Evolutionary conservation across 2,329 filamentous ascomycete species (phyloP), one percentile per base, ranked within the genome.

Genomic region (Pezicula carpinea): DNA sequence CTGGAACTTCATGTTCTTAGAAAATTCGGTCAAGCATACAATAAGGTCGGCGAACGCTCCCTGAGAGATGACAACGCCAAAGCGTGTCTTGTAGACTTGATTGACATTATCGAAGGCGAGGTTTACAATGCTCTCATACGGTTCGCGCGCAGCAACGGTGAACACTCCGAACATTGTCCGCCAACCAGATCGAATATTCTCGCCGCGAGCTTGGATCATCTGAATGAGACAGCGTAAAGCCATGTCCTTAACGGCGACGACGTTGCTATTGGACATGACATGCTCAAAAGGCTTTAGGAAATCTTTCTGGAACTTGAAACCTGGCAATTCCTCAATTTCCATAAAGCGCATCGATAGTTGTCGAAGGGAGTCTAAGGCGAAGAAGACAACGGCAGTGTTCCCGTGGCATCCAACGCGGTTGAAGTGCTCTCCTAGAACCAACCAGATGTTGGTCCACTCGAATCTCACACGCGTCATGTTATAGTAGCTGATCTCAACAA

Each of bases 241-340:
- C 86, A 99, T 92, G 59, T 99, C 93, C 68, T 99, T 99, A 59
- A 99, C 93, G 1, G 88, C 83, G 15, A 96, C 83, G 53, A 93
- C 89, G 53, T 77, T 89, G 35, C 90, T 93, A 65, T 99, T 97
- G 48, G 87, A 85, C 72, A 99, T 89, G 58, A 99, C 90, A 65
- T 97, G 89, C 70, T 99, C 92, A 59, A 99, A 99, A 0, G 95
- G 93, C 68, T 96, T 97, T 45, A 99, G 71, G 66, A 99, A 99
- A 64, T 99, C 92, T 66, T 99, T 99, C 61, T 99, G 93, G 63
- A 99, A 99, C 67, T 97, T 97, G 79, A 99, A 99, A 61, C 95
- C 93, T 1, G 93, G 89, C 57, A 99, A 70, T 66, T 99, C 93
- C 64, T 96, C 93, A 51, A 97, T 90, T 67, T 99, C 93, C 87